phyloP scores from a whole-genome alignment of 2,329 filamentous ascomycete genomes.

The Monosporascus cannonballus region DNA sequence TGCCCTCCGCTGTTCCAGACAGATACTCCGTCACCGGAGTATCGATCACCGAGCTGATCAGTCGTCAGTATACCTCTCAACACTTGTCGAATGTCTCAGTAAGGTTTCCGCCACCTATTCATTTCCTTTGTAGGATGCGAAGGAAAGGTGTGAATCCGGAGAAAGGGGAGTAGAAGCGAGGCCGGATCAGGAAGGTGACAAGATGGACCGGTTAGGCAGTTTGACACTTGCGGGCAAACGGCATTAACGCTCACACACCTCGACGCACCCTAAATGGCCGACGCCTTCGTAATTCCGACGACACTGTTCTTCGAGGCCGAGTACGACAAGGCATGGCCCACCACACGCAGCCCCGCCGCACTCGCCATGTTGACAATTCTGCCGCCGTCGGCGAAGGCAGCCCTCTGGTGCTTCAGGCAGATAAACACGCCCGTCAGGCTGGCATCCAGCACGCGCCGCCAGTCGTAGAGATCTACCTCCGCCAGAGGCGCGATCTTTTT shows the following conservation, averaged over 20 bases:
- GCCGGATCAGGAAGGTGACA: too few species aligned
- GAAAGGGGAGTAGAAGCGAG: too few species aligned
- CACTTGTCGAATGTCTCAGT: background rate
- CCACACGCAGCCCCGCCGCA: constrained; percentile 32
- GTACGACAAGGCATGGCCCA: constrained; percentile 23
- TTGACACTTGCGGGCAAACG: constrained; percentile 20
- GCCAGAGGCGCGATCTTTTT: constrained; percentile 7
- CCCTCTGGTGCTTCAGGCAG: constrained; percentile 43
- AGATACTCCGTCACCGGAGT: constrained; percentile 8
- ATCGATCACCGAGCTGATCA: constrained; percentile 3
- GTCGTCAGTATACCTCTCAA: too few species aligned
- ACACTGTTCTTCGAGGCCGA: constrained; percentile 26
- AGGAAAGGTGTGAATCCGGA: background rate
- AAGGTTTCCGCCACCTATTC: background rate
- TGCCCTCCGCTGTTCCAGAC: background rate
- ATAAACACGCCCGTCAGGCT: constrained; percentile 44
- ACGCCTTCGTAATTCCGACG: constrained; percentile 22
- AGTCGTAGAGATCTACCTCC: constrained; percentile 32
- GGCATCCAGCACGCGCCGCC: constrained; percentile 35
- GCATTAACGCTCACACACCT: constrained; percentile 19
- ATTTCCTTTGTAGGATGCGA: background rate
- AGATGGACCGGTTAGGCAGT: too few species aligned
- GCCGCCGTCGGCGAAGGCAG: constrained; percentile 31
- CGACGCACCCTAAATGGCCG: constrained; percentile 21
- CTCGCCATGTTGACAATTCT: constrained; percentile 41